Evolutionary conservation across 805 yeast species (phyloP).

Genomic region (Metschnikowia noctiluminum): DNA sequence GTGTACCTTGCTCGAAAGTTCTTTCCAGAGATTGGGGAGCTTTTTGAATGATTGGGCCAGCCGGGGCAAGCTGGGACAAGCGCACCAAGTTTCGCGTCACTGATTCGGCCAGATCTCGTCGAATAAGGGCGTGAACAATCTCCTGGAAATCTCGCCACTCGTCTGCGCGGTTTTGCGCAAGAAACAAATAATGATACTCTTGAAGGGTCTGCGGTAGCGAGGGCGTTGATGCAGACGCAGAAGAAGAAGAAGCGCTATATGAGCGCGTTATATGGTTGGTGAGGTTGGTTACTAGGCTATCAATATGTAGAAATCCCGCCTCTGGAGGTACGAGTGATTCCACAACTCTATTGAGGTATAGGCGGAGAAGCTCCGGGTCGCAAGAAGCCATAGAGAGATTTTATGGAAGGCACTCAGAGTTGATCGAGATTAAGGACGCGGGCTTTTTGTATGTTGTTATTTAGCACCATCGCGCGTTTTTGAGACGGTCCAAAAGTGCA

Average conservation of each 20-base stretch:
- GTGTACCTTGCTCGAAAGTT: not conserved
- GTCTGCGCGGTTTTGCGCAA: conserved; percentile 22
- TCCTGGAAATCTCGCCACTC: conserved; percentile 36
- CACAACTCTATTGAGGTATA: conserved; percentile 34
- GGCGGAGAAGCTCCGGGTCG: conserved; percentile 29
- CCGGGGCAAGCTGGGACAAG: conserved; percentile 18
- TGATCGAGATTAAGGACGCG: too few relatives aligned
- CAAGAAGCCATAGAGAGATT: conserved; percentile 16
- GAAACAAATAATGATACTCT: conserved; percentile 23
- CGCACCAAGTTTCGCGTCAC: conserved; percentile 34
- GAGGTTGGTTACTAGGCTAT: conserved; percentile 31
- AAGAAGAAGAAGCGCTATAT: not conserved
- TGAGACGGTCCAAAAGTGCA: not conserved
- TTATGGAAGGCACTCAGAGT: too few relatives aligned
- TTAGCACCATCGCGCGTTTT: conserved; percentile 5
- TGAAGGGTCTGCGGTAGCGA: conserved; percentile 20
- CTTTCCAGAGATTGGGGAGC: not conserved
- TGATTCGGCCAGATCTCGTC: conserved; percentile 27
- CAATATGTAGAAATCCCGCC: conserved; percentile 33
- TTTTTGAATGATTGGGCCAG: not conserved
- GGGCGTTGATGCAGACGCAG: conserved; percentile 15
- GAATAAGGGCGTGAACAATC: conserved; percentile 28
- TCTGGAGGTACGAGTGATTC: conserved; percentile 35
- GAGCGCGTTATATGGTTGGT: conserved; percentile 10
- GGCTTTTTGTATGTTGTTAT: conserved; percentile 3